These are phyloP conservation scores for Phytophthora niederhauseri DNA, from an alignment of 352 stramenopile species.

Conservation along the genomic window DNA sequence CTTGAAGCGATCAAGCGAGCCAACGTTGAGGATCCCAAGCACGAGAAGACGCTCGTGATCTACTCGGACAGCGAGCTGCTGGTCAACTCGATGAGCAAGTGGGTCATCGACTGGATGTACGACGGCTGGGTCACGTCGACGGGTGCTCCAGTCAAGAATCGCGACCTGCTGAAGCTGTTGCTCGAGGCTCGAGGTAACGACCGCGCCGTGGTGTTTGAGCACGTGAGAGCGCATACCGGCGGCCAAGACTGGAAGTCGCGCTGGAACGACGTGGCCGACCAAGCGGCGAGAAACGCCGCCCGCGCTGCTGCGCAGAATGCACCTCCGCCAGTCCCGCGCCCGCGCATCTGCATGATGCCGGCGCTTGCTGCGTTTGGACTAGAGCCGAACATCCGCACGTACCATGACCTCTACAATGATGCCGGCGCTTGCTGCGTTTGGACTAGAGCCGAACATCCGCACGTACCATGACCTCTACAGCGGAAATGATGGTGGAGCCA, in stretches of 20 bases:
- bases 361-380: not conserved
- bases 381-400: slow-evolving; percentile 8
- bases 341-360: slow-evolving; percentile 19
- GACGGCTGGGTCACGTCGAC: slow-evolving; percentile 20
- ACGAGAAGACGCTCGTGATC: slow-evolving; percentile 15
- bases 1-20: slow-evolving; percentile 22
- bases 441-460: too few species aligned
- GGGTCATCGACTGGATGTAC: slow-evolving; percentile 23
- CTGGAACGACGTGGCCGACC: slow-evolving; percentile 28
- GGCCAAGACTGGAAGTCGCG: slow-evolving; percentile 14
- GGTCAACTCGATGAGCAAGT: slow-evolving; percentile 6
- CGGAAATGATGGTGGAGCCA: too few species aligned
- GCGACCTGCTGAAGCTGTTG: slow-evolving; percentile 16
- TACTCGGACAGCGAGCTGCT: slow-evolving; percentile 24
- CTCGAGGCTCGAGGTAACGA: not conserved
- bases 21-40: slow-evolving; percentile 19
- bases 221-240: slow-evolving; percentile 15
- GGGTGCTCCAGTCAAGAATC: slow-evolving; percentile 17
- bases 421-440: too few species aligned
- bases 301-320: slow-evolving; percentile 1
- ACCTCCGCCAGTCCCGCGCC: not conserved
- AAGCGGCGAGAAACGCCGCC: slow-evolving; percentile 6
- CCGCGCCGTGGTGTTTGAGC: slow-evolving; percentile 12
- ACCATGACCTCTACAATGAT: slow-evolving; percentile 11
- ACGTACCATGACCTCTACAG: too few species aligned